A percentile compares a stretch with the other conserved stretches of the same genome.
Conservation (phyloP, 139 green algal genomes). For the Haematococcus lacustris region DNA sequence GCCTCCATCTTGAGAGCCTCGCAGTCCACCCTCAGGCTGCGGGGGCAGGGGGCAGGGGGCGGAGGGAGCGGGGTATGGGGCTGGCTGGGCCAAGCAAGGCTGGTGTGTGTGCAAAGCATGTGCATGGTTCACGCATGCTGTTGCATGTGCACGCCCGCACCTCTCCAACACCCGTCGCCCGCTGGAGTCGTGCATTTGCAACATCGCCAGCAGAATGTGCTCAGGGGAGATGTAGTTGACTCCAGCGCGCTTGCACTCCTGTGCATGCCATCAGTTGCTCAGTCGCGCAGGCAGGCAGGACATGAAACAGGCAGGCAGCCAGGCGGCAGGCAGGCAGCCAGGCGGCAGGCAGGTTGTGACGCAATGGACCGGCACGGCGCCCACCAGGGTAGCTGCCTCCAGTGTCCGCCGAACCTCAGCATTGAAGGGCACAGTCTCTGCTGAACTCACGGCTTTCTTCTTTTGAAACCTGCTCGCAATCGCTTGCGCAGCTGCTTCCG, state of each 20-base stretch:
- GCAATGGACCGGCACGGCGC: background rate
- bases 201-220: constrained; percentile 80
- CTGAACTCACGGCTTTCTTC: background rate
- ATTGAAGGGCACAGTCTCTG: background rate
- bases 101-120: too few relatives aligned
- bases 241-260: constrained; percentile 67
- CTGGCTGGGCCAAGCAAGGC: too few relatives aligned
- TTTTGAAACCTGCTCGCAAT: background rate
- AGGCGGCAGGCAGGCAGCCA: background rate
- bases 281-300: background rate
- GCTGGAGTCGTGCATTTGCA: constrained; percentile 39
- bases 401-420: background rate
- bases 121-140: too few relatives aligned
- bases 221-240: constrained; percentile 87
- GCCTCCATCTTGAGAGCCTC: constrained; percentile 52
- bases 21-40: constrained; percentile 38
- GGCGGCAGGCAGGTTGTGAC: background rate
- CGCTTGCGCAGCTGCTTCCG: background rate
- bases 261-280: background rate
- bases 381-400: background rate
- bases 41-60: too few relatives aligned
- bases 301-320: background rate
- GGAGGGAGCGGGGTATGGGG: too few relatives aligned
- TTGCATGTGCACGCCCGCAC: too few relatives aligned
- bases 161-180: constrained; percentile 34